Base-by-base conservation (phyloP, 1,139 yeast species). In the Geotrichum australiense region DNA sequence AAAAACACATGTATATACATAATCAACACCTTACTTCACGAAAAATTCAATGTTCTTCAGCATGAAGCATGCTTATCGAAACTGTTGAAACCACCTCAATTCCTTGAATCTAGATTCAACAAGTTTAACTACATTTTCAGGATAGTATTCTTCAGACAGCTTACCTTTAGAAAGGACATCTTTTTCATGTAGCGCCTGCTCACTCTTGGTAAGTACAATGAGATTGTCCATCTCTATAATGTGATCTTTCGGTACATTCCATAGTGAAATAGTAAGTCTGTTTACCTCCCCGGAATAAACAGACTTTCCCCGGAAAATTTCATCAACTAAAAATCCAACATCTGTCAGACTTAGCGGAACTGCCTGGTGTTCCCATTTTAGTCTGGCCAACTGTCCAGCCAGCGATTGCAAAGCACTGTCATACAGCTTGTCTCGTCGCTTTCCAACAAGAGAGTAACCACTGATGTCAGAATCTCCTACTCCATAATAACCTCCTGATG, bases 271-370 rank as follows among this genome's bases (percentile, higher is more conserved):
- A 1, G 89, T 76, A 47, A 89, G 66, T 53, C 87, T 75, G 1
- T 94, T 82, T 11, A 89, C 78, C 56, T 71, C 84, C 22, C 89
- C 85, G n/a, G 94, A 80, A 18, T 91, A 73, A 18, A 91, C 93
- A 0, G 95, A 82, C 59, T 86, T 86, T 7, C 97, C 97, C 47
- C 93, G 76, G 68, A 78, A 91, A 1, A 91, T 80, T 62, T 91
- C 98, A 56, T 89, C 97, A 36, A 89, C 70, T n/a, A 91, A 69
- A 56, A 87, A 91, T 39, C 78, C 84, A 18, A 85, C 79, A 48
- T 91, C 98, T 40, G 65, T 65, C 41, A 80, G 57, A 4, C 89
- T 72, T 31, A 87, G 69, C 21, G 91, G 94, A 14, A 83, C 77
- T 3, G 53, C 47, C 26, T 49, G 81, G 83, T 34, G 68, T 56